Base-by-base conservation (phyloP, 129 eudicot genomes). In the Pseudognaphalium luteoalbum region DNA sequence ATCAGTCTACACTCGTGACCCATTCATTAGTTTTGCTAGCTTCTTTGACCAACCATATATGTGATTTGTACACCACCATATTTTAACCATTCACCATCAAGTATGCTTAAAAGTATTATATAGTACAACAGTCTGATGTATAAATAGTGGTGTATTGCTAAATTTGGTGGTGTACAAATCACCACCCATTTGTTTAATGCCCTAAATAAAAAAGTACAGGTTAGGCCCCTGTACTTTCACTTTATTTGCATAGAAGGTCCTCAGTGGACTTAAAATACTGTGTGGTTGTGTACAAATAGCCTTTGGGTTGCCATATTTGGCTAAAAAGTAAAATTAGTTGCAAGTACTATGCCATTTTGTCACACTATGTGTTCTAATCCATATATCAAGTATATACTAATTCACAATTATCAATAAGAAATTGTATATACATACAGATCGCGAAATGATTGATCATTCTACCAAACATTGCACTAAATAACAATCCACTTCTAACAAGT, bases 31-130 rank as follows among this genome's bases (percentile, higher is more conserved):
- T 39, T 75, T 75, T 42, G 63, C 63, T 44, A 75, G 79, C 21
- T 64, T 75, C 79, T 75, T 75, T 75, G 79, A 63, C 79, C 79
- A n/a, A n/a, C n/a, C n/a, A n/a, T n/a, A n/a, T n/a, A n/a, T n/a
- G n/a, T n/a, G n/a, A n/a, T n/a, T n/a, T n/a, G n/a, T n/a, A n/a
- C n/a, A n/a, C n/a, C n/a, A n/a, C n/a, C n/a, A n/a, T n/a, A n/a
- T n/a, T n/a, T n/a, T n/a, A n/a, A n/a, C n/a, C n/a, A n/a, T n/a
- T n/a, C n/a, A n/a, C n/a, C n/a, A n/a, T n/a, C n/a, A n/a, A n/a
- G n/a, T n/a, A n/a, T n/a, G n/a, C n/a, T n/a, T n/a, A n/a, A n/a
- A n/a, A n/a, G n/a, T n/a, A n/a, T n/a, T n/a, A n/a, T n/a, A n/a
- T n/a, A n/a, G n/a, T n/a, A n/a, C n/a, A n/a, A n/a, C n/a, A n/a